These are phyloP conservation scores for Nigrograna mackinnonii DNA, from an alignment of 2,329 filamentous ascomycete genomes.

Conservation along the genomic window DNA sequence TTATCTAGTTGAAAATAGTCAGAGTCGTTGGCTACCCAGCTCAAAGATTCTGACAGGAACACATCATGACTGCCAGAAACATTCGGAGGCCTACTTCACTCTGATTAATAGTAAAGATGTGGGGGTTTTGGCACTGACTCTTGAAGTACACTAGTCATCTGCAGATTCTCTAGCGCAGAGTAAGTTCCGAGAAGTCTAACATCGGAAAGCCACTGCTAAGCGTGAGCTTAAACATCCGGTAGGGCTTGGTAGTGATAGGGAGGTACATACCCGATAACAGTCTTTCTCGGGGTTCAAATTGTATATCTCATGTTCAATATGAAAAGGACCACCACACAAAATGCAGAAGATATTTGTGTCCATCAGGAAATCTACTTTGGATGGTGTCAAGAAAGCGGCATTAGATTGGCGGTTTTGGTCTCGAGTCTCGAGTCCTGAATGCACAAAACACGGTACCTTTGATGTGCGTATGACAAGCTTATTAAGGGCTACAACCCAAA, in stretches of 20 bases:
- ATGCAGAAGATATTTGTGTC: slow-evolving; percentile 24
- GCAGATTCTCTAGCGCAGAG: slow-evolving; percentile 11
- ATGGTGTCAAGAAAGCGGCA: too few species aligned
- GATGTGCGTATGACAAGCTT: too few species aligned
- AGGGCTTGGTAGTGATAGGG: neutral
- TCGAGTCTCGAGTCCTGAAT: too few species aligned
- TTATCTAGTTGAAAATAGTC: slow-evolving; percentile 18
- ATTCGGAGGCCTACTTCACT: neutral
- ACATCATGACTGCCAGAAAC: neutral
- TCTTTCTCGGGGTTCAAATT: slow-evolving; percentile 19
- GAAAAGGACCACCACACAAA: slow-evolving; percentile 29
- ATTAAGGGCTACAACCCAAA: too few species aligned
- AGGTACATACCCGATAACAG: slow-evolving; percentile 19
- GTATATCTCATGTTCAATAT: slow-evolving; percentile 22
- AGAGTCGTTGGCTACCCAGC: slow-evolving; percentile 13
- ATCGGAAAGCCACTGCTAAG: slow-evolving; percentile 25
- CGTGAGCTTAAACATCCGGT: neutral
- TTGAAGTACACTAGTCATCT: slow-evolving; percentile 11
- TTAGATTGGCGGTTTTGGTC: too few species aligned
- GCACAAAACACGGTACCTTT: too few species aligned
- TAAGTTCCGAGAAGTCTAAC: slow-evolving; percentile 21
- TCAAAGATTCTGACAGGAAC: slow-evolving; percentile 1
- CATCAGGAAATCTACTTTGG: too few species aligned
- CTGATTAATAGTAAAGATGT: neutral
- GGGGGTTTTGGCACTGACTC: slow-evolving; percentile 13